Evolutionary conservation across 306 rosid species (phyloP), one percentile per base, ranked within the genome.

Genomic region (Senna siamea): DNA sequence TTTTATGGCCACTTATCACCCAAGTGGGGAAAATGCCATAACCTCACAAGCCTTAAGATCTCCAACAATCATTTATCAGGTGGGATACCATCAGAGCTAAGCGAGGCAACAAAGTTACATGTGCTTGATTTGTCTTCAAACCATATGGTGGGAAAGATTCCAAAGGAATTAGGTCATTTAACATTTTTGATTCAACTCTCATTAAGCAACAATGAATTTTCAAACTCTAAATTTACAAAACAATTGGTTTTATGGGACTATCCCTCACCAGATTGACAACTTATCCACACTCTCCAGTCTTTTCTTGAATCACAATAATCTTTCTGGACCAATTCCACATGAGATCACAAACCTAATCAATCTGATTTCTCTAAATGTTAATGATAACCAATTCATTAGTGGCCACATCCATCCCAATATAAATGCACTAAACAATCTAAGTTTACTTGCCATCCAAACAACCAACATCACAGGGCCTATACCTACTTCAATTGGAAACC

Each of bases 111-210:
- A 5, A 48, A 48, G 22, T 48, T 48, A 5, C 54, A 48, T 0
- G 2, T 5, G 5, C 54, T 48, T 48, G 74, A 75, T 41, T 67
- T 70, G 6, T 75, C 77, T 55, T 54, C 68, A 0, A 80, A 70
- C 47, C n/a, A 1, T 35, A 44, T 80, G 9, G 6, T 28, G 0
- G 22, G 54, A 48, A 48, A 48, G 7, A 48, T 48, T 48, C 54
- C 53, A 2, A 48, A 15, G 4, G 53, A 48, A 48, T 14, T 48
- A 19, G 5, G 53, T 8, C 26, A 54, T 0, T 54, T 54, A 34
- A 19, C 60, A 6, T 3, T 12, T 75, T 55, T 26, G n/a, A n/a
- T n/a, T n/a, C n/a, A n/a, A n/a, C n/a, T n/a, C n/a, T n/a, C n/a
- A n/a, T n/a, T n/a, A n/a, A n/a, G n/a, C n/a, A n/a, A n/a, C n/a